Percentiles rank a stretch among this genome's conserved stretches.
Evolutionary conservation across 306 rosid species (phyloP).

Genomic region (Citrullus mucosospermus): DNA sequence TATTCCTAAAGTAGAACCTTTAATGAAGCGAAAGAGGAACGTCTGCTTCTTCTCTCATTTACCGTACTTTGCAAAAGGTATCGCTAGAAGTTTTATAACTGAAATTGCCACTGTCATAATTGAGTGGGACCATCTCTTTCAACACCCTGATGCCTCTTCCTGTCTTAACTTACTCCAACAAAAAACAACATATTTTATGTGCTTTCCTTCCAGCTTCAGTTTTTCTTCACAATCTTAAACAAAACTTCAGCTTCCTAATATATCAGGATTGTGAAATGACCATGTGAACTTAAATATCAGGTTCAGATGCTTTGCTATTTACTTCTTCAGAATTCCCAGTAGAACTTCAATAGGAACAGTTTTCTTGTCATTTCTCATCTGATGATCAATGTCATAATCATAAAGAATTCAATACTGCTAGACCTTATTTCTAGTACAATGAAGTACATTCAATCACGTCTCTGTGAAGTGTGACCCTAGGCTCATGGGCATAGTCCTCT

Average conservation of each 20-base stretch:
- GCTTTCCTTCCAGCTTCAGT: conserved; percentile 44
- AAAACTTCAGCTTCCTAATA: conserved; percentile 45
- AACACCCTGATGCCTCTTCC: conserved; percentile 49
- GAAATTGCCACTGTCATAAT: conserved; percentile 33
- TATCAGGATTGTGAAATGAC: conserved; percentile 24
- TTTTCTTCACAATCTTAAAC: conserved; percentile 44
- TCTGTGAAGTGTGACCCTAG: conserved; percentile 23
- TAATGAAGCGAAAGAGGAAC: conserved; percentile 66
- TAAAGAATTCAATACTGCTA: conserved; percentile 49
- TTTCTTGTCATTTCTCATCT: too few relatives aligned
- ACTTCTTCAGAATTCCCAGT: too few relatives aligned
- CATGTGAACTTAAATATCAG: conserved; percentile 41
- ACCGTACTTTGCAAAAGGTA: too few relatives aligned
- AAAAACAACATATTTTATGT: conserved; percentile 54
- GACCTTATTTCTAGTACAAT: conserved; percentile 53
- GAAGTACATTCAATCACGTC: conserved; percentile 65
- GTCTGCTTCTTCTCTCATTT: neutral
- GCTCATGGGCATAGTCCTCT: conserved; percentile 53
- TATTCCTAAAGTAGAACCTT: conserved; percentile 70
- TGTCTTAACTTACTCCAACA: conserved; percentile 87
- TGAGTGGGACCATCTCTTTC: conserved; percentile 59
- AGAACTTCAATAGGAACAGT: too few relatives aligned
- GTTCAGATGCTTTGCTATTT: too few relatives aligned
- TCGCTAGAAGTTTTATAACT: too few relatives aligned
- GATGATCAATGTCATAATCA: too few relatives aligned